phyloP scores from a whole-genome alignment of 169 alveolate species.

The Perkinsus marinus region DNA sequence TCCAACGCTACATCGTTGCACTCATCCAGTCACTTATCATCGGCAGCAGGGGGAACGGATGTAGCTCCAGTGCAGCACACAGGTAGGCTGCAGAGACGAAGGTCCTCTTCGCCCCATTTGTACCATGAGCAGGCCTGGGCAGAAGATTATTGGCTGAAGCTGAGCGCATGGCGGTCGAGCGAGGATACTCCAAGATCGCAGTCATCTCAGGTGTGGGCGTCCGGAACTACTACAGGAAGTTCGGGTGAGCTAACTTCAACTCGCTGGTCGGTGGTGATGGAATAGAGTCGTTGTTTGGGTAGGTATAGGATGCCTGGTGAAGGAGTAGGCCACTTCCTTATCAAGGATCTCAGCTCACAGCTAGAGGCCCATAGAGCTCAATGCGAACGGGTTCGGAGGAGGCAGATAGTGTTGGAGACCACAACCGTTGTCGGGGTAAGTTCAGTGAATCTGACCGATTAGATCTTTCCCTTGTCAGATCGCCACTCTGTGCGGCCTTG shows the following conservation, averaged over 20 bases:
- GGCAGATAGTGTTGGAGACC: neutral
- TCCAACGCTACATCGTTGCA: neutral
- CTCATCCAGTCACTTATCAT: neutral
- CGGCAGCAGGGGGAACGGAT: neutral
- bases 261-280: neutral
- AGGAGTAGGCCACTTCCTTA: neutral
- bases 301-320: neutral
- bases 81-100: neutral
- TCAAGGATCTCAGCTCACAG: neutral
- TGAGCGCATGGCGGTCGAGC: constrained; percentile 34
- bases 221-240: constrained; percentile 90
- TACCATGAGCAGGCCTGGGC: constrained; percentile 22
- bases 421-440: neutral
- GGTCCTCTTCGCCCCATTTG: neutral
- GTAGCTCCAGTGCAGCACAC: neutral
- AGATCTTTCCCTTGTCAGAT: neutral
- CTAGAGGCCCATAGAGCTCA: neutral
- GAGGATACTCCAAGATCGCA: constrained; percentile 75
- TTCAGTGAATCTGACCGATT: neutral
- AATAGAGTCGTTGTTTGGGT: too few relatives aligned
- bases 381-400: neutral
- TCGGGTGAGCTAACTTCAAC: constrained; percentile 61
- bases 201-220: constrained; percentile 99
- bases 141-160: constrained; percentile 24
- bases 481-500: neutral